Evolutionary conservation across 257 asterid genomes (phyloP).

Genomic region (Fraxinus anomala): DNA sequence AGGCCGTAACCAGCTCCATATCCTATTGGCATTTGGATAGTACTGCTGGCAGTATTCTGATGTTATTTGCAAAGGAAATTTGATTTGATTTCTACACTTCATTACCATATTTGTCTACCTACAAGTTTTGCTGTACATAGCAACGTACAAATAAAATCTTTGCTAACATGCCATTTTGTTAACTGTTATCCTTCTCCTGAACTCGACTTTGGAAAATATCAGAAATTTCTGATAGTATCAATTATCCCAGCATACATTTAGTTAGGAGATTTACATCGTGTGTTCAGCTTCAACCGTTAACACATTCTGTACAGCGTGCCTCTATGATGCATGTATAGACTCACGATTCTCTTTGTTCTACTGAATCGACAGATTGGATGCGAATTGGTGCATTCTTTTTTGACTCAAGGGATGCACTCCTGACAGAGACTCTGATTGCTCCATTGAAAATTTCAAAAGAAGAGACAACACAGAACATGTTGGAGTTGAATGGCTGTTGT

Average conservation of each 20-base stretch:
- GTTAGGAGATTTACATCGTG: background rate
- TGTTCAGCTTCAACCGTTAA: background rate
- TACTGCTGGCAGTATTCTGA: background rate
- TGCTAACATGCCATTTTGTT: background rate
- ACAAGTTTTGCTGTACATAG: background rate
- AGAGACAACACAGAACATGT: slow-evolving; percentile 43
- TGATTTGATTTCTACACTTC: background rate
- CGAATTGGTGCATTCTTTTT: slow-evolving; percentile 84
- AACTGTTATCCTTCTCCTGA: background rate
- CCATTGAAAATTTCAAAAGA: slow-evolving; percentile 45
- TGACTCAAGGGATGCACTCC: slow-evolving; percentile 64
- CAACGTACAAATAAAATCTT: background rate
- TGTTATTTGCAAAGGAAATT: background rate
- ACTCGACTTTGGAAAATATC: background rate
- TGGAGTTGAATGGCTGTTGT: slow-evolving; percentile 57
- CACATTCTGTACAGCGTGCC: background rate
- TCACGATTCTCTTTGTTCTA: slow-evolving; percentile 12
- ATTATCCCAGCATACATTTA: background rate
- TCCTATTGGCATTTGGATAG: background rate
- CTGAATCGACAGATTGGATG: slow-evolving; percentile 72
- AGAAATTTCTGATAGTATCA: background rate
- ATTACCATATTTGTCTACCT: background rate
- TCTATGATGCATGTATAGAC: slow-evolving; percentile 1
- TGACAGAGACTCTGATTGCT: slow-evolving; percentile 58
- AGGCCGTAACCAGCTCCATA: background rate